Base-by-base conservation (phyloP, 1,284 basidiomycete species). In the Lentinula novae-zelandiae region DNA sequence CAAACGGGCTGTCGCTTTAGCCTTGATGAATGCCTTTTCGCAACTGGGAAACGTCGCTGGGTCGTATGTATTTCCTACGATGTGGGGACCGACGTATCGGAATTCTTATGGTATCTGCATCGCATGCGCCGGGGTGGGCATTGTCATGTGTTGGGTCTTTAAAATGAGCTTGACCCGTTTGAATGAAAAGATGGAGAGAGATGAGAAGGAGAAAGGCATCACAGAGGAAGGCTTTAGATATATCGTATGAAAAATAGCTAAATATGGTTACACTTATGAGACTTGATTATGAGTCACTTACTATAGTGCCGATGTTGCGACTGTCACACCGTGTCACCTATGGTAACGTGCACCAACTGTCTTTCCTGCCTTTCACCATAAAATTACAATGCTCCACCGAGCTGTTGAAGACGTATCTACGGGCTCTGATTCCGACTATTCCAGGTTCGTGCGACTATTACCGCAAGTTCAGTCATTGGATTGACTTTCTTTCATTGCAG, bases 381-480 rank as follows among this genome's bases (percentile, higher is more conserved):
- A 22, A 27, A 4, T 27, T 22, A 22, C 17, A 20, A 65, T 62
- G 58, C 39, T 60, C 9, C 57, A 57, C 33, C 60, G 63, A 62
- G 50, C 72, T 85, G 87, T 94, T 87, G 93, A 94, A 70, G 93
- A 95, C 67, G 80, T 87, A 38, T 92, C 92, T 49, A 92, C 90
- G 9, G 92, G 91, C 39, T 93, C 92, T 22, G 90, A 92, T 71
- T 93, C 92, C 36, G 92, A 93, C 72, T 95, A 94, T 72, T 92
- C 92, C 59, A 93, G 92, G 90, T 91, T 68, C 70, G 83, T 72
- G 36, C 20, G 17, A 27, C n/a, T 6, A 44, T 15, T 48, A 10
- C 22, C 27, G 22, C 42, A 36, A 56, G 13, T 36, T 20, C 42
- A 34, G 22, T 13, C 17, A 5, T 34, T 56, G 13, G 40, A 53